Conservation (phyloP, 2,329 filamentous ascomycete species). For the Exophiala aquamarina region DNA sequence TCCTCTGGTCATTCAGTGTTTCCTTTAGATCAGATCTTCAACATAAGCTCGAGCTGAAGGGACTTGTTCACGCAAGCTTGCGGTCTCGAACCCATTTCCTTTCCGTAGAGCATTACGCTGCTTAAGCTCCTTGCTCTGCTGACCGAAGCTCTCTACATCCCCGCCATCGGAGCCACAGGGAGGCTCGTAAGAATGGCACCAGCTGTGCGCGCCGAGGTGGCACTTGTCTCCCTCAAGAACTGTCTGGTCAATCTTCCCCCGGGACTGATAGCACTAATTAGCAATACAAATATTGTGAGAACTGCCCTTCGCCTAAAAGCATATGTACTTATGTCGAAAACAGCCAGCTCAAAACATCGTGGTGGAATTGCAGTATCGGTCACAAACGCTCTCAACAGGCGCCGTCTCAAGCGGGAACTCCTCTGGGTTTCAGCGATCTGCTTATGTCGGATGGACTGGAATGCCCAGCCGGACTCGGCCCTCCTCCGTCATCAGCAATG, state of each 20-base stretch:
- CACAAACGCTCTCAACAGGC: conserved; percentile 51
- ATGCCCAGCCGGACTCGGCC: conserved; percentile 90
- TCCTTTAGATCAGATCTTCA: too few species aligned
- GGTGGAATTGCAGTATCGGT: conserved; percentile 81
- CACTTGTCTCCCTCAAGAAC: conserved; percentile 83
- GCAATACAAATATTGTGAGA: conserved; percentile 85
- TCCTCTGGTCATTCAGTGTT: too few species aligned
- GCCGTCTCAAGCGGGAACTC: conserved; percentile 47
- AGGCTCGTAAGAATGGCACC: conserved; percentile 28
- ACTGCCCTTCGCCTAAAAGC: conserved; percentile 3
- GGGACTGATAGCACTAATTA: conserved; percentile 77
- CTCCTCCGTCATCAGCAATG: conserved; percentile 63
- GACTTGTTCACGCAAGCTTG: too few species aligned
- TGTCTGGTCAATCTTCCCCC: conserved; percentile 91
- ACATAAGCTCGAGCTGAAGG: too few species aligned
- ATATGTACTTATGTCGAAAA: conserved; percentile 5
- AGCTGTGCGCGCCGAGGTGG: conserved; percentile 75
- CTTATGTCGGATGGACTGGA: conserved; percentile 94
- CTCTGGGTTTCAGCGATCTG: conserved; percentile 60
- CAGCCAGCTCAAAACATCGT: conserved; percentile 85
- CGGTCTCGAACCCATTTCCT: too few species aligned
- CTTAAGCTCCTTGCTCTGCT: too few species aligned
- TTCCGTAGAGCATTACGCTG: too few species aligned
- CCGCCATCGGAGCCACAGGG: too few species aligned
- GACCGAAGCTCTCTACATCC: too few species aligned